A percentile compares a stretch with the other conserved stretches of the same genome.
Conservation (phyloP, 2,329 filamentous ascomycete genomes). For the Chaetomium sp. region DNA sequence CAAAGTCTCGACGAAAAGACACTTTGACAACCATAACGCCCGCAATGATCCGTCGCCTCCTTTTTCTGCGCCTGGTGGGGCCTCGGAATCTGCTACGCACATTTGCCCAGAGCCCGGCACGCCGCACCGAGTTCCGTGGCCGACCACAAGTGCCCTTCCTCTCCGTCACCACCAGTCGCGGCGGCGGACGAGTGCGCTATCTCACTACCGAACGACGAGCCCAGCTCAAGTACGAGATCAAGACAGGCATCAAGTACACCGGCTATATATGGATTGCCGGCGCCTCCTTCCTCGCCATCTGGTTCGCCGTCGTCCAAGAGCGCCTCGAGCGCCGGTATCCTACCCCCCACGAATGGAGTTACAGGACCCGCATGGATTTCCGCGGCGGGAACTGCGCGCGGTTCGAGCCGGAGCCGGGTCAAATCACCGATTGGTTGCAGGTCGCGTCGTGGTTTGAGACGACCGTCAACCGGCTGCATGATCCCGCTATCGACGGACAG, state of each 20-base stretch:
- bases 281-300: constrained; percentile 52
- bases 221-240: constrained; percentile 65
- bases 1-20: too few relatives aligned
- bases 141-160: constrained; percentile 48
- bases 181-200: constrained; percentile 54
- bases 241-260: constrained; percentile 62
- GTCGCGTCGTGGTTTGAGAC: constrained; percentile 55
- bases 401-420: constrained; percentile 45
- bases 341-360: constrained; percentile 76
- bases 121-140: constrained; percentile 25
- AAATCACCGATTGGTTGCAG: constrained; percentile 60
- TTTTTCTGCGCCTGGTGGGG: constrained; percentile 28
- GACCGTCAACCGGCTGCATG: constrained; percentile 62
- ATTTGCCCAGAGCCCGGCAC: constrained; percentile 55
- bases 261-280: constrained; percentile 59
- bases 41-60: constrained; percentile 34
- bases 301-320: constrained; percentile 65
- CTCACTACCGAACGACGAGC: constrained; percentile 71
- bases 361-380: constrained; percentile 60
- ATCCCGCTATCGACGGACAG: constrained; percentile 60
- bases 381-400: constrained; percentile 57
- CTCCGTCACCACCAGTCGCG: constrained; percentile 34
- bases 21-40: neutral
- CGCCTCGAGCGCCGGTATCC: constrained; percentile 68
- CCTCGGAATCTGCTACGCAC: constrained; percentile 26